Percentiles rank a stretch among this genome's conserved stretches.
Conservation (phyloP, 2,329 filamentous ascomycete species). For the Penicillium sp. region DNA sequence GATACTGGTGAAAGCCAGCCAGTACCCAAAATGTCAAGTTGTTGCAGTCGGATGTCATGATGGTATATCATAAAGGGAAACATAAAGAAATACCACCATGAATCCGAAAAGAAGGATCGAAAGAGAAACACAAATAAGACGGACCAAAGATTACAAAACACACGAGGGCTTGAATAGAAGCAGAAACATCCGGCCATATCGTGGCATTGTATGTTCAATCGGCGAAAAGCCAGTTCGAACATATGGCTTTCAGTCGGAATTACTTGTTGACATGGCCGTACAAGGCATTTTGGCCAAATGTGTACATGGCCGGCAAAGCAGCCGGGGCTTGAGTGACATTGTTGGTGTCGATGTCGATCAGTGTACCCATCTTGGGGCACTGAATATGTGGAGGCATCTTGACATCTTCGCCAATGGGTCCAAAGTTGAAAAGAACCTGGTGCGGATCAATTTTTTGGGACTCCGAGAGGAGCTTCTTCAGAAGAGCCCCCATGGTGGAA, state of each 20-base stretch:
- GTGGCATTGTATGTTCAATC: neutral
- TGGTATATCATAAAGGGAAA: neutral
- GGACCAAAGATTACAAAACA: neutral
- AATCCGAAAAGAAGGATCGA: neutral
- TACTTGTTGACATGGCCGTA: neutral
- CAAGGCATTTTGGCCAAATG: neutral
- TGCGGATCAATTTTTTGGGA: neutral
- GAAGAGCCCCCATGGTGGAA: neutral
- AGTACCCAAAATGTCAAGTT: neutral
- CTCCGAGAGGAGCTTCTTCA: neutral
- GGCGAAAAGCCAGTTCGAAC: neutral
- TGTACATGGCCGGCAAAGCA: neutral
- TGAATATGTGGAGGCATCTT: neutral
- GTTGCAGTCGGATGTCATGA: neutral
- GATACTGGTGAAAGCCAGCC: neutral
- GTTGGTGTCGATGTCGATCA: neutral
- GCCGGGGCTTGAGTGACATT: neutral
- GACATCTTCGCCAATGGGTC: neutral
- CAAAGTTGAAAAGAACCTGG: neutral
- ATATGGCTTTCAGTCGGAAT: neutral
- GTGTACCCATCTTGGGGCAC: neutral
- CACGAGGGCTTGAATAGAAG: neutral
- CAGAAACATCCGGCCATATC: neutral
- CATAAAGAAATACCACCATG: neutral
- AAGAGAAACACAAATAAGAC: neutral